phyloP scores from a whole-genome alignment of 192 early-diverging fungal species.

The Coemansia aciculifera region DNA sequence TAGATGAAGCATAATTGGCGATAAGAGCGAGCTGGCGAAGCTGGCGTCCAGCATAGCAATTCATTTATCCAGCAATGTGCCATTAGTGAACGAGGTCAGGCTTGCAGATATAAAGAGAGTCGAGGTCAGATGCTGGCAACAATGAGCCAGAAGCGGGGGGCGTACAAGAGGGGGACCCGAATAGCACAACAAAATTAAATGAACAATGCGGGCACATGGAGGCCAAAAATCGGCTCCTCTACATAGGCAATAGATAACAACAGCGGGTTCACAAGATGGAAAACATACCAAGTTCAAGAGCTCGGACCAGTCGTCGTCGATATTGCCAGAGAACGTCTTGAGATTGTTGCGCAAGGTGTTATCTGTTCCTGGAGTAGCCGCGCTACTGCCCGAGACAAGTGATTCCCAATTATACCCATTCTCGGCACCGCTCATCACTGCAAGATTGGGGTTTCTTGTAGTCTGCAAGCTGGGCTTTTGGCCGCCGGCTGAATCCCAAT shows the following conservation, averaged over 20 bases:
- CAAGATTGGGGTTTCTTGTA: neutral
- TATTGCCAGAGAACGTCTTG: constrained; percentile 31
- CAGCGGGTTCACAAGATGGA: neutral
- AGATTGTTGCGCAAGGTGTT: constrained; percentile 21
- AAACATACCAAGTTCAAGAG: constrained; percentile 48
- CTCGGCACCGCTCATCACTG: neutral
- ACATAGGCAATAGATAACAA: neutral
- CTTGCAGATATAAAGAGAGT: neutral
- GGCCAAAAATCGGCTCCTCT: neutral
- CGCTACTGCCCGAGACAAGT: constrained; percentile 20
- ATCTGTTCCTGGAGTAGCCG: constrained; percentile 18
- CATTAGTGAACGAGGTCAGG: neutral
- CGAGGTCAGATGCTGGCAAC: neutral
- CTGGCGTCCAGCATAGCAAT: neutral
- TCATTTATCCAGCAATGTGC: neutral
- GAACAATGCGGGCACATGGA: constrained; percentile 1
- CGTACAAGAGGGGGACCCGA: neutral
- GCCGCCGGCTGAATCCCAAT: constrained; percentile 44
- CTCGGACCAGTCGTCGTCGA: constrained; percentile 50
- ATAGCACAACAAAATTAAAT: constrained; percentile 5
- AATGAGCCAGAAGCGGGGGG: constrained; percentile 1
- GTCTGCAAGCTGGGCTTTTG: constrained; percentile 22
- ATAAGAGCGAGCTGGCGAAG: neutral
- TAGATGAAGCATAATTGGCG: neutral
- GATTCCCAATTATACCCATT: constrained; percentile 44